Evolutionary conservation across 1,284 basidiomycete species (phyloP).

Genomic region (Cryptococcus floricola): DNA sequence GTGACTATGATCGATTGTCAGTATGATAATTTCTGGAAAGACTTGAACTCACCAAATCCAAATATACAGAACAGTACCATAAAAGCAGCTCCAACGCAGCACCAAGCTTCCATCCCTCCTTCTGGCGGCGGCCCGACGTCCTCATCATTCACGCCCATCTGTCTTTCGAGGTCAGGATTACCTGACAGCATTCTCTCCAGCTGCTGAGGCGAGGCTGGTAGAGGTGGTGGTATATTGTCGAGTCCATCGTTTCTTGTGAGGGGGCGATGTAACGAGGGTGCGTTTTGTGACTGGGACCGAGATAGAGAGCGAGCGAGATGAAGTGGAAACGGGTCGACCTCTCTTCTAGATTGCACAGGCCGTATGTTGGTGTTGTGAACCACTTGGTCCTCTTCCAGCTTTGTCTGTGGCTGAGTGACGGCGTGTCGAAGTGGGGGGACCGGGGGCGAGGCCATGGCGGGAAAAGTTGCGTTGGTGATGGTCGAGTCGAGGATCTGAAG

Average conservation of each 20-base stretch:
- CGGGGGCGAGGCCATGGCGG: too few species aligned
- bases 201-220: slow-evolving; percentile 15
- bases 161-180: slow-evolving; percentile 25
- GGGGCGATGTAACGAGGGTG: slow-evolving; percentile 10
- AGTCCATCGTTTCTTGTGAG: slow-evolving; percentile 23
- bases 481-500: too few species aligned
- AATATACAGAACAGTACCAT: slow-evolving; percentile 42
- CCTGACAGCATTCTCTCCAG: slow-evolving; percentile 22
- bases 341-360: too few species aligned
- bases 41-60: slow-evolving; percentile 38
- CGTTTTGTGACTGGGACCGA: slow-evolving; percentile 4
- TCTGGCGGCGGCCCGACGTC: slow-evolving; percentile 43
- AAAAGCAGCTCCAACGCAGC: slow-evolving; percentile 34
- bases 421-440: too few species aligned
- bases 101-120: slow-evolving; percentile 44
- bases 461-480: too few species aligned
- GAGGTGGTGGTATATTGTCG: slow-evolving; percentile 27
- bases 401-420: too few species aligned
- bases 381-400: too few species aligned
- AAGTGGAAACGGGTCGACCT: slow-evolving; percentile 15
- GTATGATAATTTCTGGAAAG: not conserved
- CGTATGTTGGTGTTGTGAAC: too few species aligned
- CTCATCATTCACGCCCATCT: slow-evolving; percentile 23
- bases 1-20: slow-evolving; percentile 22
- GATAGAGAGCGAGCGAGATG: slow-evolving; percentile 4